Percentiles rank a stretch among this genome's conserved stretches.
Conservation (phyloP, 2,329 filamentous ascomycete species). For the Pseudogymnoascus sp. region DNA sequence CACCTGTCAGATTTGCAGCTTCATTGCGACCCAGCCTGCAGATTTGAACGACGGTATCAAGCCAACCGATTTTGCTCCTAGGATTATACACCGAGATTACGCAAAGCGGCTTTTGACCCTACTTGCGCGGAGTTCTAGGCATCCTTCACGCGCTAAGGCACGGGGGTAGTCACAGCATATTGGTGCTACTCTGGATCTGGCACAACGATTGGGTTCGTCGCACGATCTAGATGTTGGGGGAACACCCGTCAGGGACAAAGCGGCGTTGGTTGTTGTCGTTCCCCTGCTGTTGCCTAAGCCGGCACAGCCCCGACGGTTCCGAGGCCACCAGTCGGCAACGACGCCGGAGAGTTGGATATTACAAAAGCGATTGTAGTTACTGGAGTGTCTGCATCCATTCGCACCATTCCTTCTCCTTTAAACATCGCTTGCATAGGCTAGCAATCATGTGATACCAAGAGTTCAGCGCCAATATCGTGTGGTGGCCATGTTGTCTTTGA, state of each 20-base stretch:
- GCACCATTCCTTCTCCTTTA: not conserved
- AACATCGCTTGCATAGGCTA: not conserved
- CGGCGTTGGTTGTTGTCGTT: not conserved
- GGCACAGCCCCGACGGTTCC: not conserved
- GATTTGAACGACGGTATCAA: not conserved
- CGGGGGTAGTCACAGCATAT: not conserved
- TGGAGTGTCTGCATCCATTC: not conserved
- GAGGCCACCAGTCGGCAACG: not conserved
- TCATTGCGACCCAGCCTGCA: not conserved
- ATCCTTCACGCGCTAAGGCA: not conserved
- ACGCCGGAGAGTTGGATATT: not conserved
- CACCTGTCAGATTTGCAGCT: not conserved
- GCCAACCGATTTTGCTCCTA: not conserved
- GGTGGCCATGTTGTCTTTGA: not conserved
- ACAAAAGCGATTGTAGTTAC: not conserved
- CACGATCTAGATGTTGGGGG: conserved; percentile 1
- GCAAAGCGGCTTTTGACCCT: not conserved
- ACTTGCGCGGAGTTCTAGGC: not conserved
- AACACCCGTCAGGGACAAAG: not conserved
- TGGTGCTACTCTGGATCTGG: not conserved
- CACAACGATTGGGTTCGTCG: not conserved
- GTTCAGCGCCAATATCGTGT: not conserved
- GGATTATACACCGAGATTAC: not conserved
- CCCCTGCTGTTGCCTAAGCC: not conserved
- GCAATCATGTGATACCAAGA: not conserved